These are phyloP conservation scores for Phragmites australis DNA, from an alignment of 176 grass and related monocot genomes.

Conservation along the genomic window DNA sequence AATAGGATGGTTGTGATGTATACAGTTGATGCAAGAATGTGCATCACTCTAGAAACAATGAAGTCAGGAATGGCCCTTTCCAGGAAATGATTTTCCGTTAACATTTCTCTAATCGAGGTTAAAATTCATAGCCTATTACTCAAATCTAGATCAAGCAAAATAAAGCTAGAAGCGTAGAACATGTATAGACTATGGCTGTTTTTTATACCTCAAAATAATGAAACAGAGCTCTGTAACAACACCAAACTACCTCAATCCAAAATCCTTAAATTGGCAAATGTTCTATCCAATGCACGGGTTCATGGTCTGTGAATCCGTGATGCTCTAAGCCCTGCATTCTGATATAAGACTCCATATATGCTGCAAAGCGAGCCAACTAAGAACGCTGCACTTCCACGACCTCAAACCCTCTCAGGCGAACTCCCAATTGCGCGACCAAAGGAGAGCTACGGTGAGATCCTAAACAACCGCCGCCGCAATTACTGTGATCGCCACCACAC, in stretches of 20 bases:
- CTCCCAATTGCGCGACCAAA: neutral
- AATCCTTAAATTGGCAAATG: neutral
- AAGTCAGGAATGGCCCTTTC: neutral
- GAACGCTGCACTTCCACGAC: neutral
- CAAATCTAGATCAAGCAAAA: neutral
- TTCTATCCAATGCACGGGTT: neutral
- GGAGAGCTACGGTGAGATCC: constrained; percentile 18
- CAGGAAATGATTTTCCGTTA: neutral
- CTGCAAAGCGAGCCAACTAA: neutral
- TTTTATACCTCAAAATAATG: neutral
- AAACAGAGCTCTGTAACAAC: neutral
- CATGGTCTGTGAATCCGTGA: neutral
- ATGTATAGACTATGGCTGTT: neutral
- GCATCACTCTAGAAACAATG: neutral
- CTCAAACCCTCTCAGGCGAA: neutral
- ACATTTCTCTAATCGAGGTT: neutral
- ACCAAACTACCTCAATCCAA: neutral
- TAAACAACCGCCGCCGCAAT: neutral
- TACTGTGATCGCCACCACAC: neutral
- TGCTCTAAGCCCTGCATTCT: constrained; percentile 16
- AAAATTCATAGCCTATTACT: neutral
- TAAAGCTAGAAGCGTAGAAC: neutral
- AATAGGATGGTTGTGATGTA: neutral
- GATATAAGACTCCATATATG: neutral
- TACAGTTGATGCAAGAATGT: neutral